Base-by-base conservation (phyloP, 768 basidiomycete species). In the Collybia nuda region DNA sequence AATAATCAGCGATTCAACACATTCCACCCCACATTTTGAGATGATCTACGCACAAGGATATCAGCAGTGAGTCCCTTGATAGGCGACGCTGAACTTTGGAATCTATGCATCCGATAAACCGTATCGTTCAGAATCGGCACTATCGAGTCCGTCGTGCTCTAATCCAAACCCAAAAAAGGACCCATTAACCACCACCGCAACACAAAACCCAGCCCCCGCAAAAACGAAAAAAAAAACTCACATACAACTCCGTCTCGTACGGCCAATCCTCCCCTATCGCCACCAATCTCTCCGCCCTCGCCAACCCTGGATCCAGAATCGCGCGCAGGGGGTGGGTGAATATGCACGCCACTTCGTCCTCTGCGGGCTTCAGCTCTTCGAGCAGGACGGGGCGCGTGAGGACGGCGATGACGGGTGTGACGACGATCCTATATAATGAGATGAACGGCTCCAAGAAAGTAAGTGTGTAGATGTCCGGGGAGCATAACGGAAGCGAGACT, bases 61-160 rank as follows among this genome's bases (percentile, higher is more conserved):
- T 92, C 88, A 1, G 89, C 76, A 1, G 92, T 94, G 2, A 95
- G 66, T 0, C 93, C 93, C 64, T 91, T 92, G 50, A 95, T 77
- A 0, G 92, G 84, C 15, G 91, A 92, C 0, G 86, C 86, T 0
- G 75, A 75, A 2, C 86, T 85, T 29, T 90, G 79, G 59, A 96
- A 86, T 6, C 93, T 84, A 62, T 95, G 90, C 82, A 91, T 85
- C 15, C 93, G 81, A 57, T 93, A 94, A 0, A 68, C 56, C 7
- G 75, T 72, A 32, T 76, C 70, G 28, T 73, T 76, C 7, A 85
- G 65, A 67, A 79, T 75, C 1, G 72, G 61, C 1, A 80, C 64
- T 29, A 64, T 52, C 7, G 74, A 63, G 60, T 90, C 89, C 2
- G 73, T 78, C 4, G 74, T 76, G 59, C 76, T 81, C 88, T 90